These are phyloP conservation scores for Aechmea fasciata DNA, from an alignment of 176 grass and related monocot species.

Conservation along the genomic window DNA sequence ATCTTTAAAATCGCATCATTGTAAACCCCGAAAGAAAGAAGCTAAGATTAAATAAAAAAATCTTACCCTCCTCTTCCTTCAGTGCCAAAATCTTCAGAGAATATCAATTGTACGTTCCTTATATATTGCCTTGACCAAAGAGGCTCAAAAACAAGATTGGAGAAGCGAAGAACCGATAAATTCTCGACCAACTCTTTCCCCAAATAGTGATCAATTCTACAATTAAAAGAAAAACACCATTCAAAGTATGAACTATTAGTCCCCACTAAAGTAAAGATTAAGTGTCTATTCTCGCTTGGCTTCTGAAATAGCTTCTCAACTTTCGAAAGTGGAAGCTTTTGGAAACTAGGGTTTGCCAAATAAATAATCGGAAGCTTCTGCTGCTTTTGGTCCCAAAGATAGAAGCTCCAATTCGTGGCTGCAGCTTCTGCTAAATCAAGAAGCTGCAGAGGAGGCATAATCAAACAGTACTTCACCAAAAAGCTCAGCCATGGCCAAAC, in stretches of 20 bases:
- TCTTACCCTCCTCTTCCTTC: conserved; percentile 84
- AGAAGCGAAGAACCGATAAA: conserved; percentile 84
- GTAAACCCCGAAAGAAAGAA: conserved; percentile 1
- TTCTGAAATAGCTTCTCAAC: too few species aligned
- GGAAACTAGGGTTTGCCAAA: too few species aligned
- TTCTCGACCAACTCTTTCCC: conserved; percentile 93
- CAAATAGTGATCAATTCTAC: conserved; percentile 86
- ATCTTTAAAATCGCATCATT: neutral
- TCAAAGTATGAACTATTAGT: neutral
- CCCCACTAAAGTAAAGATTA: too few species aligned
- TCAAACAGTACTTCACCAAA: too few species aligned
- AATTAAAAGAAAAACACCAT: conserved; percentile 12
- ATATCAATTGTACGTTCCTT: conserved; percentile 82
- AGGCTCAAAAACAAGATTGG: conserved; percentile 94
- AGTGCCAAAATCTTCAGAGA: conserved; percentile 88
- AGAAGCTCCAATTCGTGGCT: too few species aligned
- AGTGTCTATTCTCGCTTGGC: too few species aligned
- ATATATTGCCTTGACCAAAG: conserved; percentile 98
- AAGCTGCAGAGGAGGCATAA: too few species aligned
- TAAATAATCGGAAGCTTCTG: too few species aligned
- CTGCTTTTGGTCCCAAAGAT: too few species aligned
- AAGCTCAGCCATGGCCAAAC: too few species aligned
- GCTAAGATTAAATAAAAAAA: conserved; percentile 14
- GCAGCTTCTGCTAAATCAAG: too few species aligned
- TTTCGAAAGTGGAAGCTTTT: too few species aligned